Base-by-base conservation (phyloP, 805 yeast species). In the Candida gorgasii region DNA sequence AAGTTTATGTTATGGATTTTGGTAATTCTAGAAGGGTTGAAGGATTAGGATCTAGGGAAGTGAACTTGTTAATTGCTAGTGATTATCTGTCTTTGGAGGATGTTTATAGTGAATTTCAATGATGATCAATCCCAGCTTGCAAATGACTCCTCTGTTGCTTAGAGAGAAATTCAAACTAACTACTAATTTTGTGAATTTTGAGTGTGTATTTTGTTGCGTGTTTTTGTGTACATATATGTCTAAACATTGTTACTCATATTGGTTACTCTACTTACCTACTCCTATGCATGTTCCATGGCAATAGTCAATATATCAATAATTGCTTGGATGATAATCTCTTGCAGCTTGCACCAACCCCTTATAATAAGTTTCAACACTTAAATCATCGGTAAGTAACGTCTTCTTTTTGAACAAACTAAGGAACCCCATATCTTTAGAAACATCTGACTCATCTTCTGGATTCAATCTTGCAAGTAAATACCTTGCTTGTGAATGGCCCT, bases 401-500 rank as follows among this genome's bases (percentile, higher is more conserved):
- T 14, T 39, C 18, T 19, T 43, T 14, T 19, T 14, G 17, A 45
- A 44, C 11, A 38, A 28, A 13, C 39, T 34, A 29, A 23, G 38
- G 23, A 33, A 40, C 35, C 38, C 33, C 29, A n/a, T 31, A 1
- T 20, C 17, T 12, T 39, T 24, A 5, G 36, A 18, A 22, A 36
- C 26, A 3, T 40, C 32, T 18, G 23, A 29, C 28, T 20, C 16
- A 15, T 42, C 41, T 16, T 49, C 54, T 0, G 69, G 64, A 33
- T 57, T 53, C 23, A 68, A 45, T 30, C 70, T 47, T 4, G 74
- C 55, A 1, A 55, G 24, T 16, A 68, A 52, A 46, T 52, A 69
- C 32, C 74, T 48, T 1, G 66, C 60, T 44, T 67, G 75, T 0
- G 73, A 68, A 47, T 69, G 75, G 2, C 57, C 55, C 2, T 48